These are phyloP conservation scores for Microthlaspi erraticum DNA, from an alignment of 345 rosid genomes.

Conservation along the genomic window DNA sequence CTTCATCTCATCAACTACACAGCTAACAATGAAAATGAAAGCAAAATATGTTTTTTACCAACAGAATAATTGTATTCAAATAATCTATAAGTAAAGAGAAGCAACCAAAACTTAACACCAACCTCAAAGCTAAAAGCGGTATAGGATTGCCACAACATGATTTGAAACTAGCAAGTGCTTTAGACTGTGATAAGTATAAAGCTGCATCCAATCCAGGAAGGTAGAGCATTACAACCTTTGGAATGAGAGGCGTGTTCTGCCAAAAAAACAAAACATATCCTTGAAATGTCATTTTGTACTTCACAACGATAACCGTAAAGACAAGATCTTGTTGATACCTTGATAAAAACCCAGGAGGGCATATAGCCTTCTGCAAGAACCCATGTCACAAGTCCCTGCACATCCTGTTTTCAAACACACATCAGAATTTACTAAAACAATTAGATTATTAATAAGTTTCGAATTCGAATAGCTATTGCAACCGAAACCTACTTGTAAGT, in stretches of 20 bases:
- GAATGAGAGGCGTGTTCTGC: constrained; percentile 94
- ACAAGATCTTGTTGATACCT: constrained; percentile 51
- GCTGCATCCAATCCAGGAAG: constrained; percentile 95
- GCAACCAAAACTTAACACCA: constrained; percentile 42
- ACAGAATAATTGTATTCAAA: neutral
- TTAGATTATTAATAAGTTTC: neutral
- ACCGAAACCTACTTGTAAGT: constrained; percentile 61
- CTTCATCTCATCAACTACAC: constrained; percentile 79
- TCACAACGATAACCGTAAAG: neutral
- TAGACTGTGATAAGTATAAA: constrained; percentile 75
- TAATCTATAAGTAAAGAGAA: neutral
- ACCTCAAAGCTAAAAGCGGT: constrained; percentile 86
- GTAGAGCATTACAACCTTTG: constrained; percentile 88
- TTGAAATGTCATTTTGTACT: constrained; percentile 6
- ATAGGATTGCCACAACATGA: constrained; percentile 74
- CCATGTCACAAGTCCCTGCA: constrained; percentile 98
- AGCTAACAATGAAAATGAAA: constrained; percentile 55
- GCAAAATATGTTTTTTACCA: constrained; percentile 25
- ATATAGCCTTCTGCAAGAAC: constrained; percentile 89
- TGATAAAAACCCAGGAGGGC: constrained; percentile 92
- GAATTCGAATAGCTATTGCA: neutral
- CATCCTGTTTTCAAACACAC: constrained; percentile 60
- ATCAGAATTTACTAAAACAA: constrained; percentile 28
- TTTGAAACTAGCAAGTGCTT: constrained; percentile 67
- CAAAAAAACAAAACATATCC: constrained; percentile 35